A percentile compares a stretch with the other conserved stretches of the same genome.
Evolutionary conservation across 352 stramenopile species (phyloP).

Genomic region (Phytophthora nicotianae): DNA sequence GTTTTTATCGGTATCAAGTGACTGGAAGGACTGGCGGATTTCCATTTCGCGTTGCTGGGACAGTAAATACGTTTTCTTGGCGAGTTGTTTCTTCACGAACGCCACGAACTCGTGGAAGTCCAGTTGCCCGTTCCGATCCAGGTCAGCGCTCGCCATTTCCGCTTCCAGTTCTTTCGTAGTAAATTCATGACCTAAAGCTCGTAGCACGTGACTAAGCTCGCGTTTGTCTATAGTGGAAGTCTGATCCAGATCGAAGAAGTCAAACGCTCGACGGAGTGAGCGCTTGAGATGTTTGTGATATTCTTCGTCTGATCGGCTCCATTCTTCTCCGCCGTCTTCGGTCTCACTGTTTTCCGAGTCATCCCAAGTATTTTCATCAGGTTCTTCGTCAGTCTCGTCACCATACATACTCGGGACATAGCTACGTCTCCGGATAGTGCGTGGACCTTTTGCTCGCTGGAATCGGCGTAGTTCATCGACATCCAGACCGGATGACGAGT

Average conservation of each 20-base stretch:
- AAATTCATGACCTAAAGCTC: conserved; percentile 74
- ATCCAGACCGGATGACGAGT: conserved; percentile 50
- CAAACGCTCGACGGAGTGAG: conserved; percentile 66
- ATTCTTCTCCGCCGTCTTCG: conserved; percentile 26
- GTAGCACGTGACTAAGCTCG: conserved; percentile 68
- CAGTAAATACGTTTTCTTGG: conserved; percentile 61
- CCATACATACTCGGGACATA: conserved; percentile 1
- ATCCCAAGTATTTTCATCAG: conserved; percentile 1
- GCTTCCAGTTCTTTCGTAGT: conserved; percentile 65
- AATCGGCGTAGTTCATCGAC: conserved; percentile 40
- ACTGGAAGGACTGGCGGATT: conserved; percentile 76
- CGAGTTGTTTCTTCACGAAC: conserved; percentile 70
- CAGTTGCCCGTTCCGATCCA: conserved; percentile 68
- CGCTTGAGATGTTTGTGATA: conserved; percentile 68
- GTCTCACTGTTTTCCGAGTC: conserved; percentile 17
- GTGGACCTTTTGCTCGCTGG: conserved; percentile 26
- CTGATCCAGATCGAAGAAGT: conserved; percentile 81
- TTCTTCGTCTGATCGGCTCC: conserved; percentile 56
- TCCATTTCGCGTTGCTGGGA: conserved; percentile 71
- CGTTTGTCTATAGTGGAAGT: conserved; percentile 74
- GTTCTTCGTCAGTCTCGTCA: conserved; percentile 14
- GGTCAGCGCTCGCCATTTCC: conserved; percentile 62
- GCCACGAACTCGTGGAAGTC: conserved; percentile 80
- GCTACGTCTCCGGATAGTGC: conserved; percentile 6
- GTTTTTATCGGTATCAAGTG: conserved; percentile 69